Conservation (phyloP, 371 early-diverging fungal genomes). For the Syncephalastrum contaminatum region DNA sequence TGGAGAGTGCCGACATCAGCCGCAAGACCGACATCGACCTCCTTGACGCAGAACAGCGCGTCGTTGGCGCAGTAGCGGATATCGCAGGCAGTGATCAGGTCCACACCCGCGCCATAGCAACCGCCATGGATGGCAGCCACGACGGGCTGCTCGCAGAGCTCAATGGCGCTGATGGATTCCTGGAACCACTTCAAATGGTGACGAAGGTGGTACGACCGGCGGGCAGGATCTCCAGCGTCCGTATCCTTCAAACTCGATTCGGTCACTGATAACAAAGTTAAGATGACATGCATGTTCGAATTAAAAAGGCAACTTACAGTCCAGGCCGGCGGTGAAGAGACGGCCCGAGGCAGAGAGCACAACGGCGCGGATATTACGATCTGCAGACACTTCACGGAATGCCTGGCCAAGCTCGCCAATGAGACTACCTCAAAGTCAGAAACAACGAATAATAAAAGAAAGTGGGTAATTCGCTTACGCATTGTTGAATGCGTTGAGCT, state of each 20-base stretch:
- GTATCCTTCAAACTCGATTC: conserved; percentile 17
- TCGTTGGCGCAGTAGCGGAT: conserved; percentile 84
- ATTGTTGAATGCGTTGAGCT: conserved; percentile 78
- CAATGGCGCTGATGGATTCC: conserved; percentile 72
- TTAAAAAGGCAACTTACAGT: conserved; percentile 53
- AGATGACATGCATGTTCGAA: background rate
- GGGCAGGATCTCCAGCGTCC: conserved; percentile 44
- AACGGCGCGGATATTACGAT: conserved; percentile 66
- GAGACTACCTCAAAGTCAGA: conserved; percentile 11
- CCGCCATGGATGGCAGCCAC: conserved; percentile 86
- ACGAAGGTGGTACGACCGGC: conserved; percentile 48
- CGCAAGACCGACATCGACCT: conserved; percentile 90
- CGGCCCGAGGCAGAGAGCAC: conserved; percentile 76
- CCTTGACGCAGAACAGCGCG: conserved; percentile 84
- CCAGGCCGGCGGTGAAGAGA: conserved; percentile 89
- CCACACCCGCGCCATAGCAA: conserved; percentile 91
- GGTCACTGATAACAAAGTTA: conserved; percentile 10
- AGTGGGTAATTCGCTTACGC: conserved; percentile 27
- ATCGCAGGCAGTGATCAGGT: conserved; percentile 89
- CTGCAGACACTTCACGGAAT: conserved; percentile 57
- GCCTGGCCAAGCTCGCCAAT: conserved; percentile 28
- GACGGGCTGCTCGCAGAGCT: conserved; percentile 84
- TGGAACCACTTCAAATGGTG: conserved; percentile 54
- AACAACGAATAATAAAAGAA: background rate
- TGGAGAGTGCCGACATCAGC: conserved; percentile 92